Conservation (phyloP, 495 filamentous ascomycete species). For the Hypoxylon fragiforme region DNA sequence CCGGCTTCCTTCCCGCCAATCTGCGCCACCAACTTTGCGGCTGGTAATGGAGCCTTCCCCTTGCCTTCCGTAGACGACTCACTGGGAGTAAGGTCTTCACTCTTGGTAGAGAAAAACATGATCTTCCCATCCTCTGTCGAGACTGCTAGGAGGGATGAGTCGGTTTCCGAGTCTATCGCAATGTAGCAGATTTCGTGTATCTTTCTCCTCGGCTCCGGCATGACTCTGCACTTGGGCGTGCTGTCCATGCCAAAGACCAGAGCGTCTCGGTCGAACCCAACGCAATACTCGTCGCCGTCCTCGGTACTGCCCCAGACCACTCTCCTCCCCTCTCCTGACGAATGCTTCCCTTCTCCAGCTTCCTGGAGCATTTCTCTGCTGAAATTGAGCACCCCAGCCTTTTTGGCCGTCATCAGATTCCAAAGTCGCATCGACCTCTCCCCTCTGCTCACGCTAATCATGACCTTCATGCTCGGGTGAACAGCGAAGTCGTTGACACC, state of each 20-base stretch:
- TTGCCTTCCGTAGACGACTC: constrained; percentile 23
- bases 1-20: constrained; percentile 73
- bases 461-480: constrained; percentile 93
- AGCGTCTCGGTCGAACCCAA: constrained; percentile 85
- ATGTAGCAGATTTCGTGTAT: constrained; percentile 81
- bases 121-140: constrained; percentile 94
- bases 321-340: constrained; percentile 78
- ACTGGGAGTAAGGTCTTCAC: constrained; percentile 37
- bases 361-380: constrained; percentile 64
- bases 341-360: constrained; percentile 74
- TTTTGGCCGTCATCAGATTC: constrained; percentile 96
- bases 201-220: constrained; percentile 72
- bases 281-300: constrained; percentile 77
- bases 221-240: constrained; percentile 69
- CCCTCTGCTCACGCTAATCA: constrained; percentile 85
- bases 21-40: constrained; percentile 66
- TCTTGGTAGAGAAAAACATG: constrained; percentile 75
- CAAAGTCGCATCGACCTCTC: constrained; percentile 91
- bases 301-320: constrained; percentile 76
- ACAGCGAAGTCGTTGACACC: constrained; percentile 95
- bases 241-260: constrained; percentile 88
- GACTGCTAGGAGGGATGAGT: constrained; percentile 63
- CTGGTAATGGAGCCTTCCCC: constrained; percentile 45
- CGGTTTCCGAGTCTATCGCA: constrained; percentile 46
- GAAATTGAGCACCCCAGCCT: constrained; percentile 89